Evolutionary conservation across 1,284 basidiomycete genomes (phyloP), one percentile per base, ranked within the genome.

Genomic region (Cryptococcus sp.): DNA sequence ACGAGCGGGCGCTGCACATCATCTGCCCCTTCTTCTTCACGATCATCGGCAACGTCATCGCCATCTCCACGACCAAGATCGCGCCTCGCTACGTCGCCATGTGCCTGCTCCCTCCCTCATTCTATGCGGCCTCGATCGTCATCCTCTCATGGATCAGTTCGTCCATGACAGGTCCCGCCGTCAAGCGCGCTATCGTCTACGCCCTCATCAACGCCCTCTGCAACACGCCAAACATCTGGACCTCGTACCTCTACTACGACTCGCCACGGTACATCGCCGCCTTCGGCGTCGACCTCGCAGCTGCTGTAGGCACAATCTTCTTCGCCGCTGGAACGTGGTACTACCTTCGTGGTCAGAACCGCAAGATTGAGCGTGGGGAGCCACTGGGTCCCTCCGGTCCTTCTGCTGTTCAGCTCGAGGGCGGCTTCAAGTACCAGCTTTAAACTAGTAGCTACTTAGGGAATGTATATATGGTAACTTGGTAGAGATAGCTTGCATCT

Each of bases 21-120:
- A 58, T 68, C 52, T 45, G 35, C 38, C 71, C 71, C 16, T 67
- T 69, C 62, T 46, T 67, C 41, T 54, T 71, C 62, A 66, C 66
- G 41, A 64, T 70, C 30, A 58, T 69, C 60, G 64, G 58, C 55
- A 71, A 90, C 72, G 68, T 87, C 49, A 85, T 93, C 52, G 86
- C 89, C 1, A 82, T 87, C 55, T 58, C 73, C 0, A 78, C 78
- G 0, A 69, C 72, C 47, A 68, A 64, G 23, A 65, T 63, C 4
- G 78, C 69, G 5, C 69, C 75, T 15, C 70, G 77, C 39, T 80
- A 78, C 62, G 55, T 77, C 30, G 68, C 72, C 42, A 73, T 74
- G 67, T 66, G 66, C 50, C 63, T 73, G 39, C 64, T 70, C 30
- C 68, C 68, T 23, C 46, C 61, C 1, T 67, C 64, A 1, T 71